Evolutionary conservation across 139 green algal genomes (phyloP).

Genomic region (Spirogloea muscicola): DNA sequence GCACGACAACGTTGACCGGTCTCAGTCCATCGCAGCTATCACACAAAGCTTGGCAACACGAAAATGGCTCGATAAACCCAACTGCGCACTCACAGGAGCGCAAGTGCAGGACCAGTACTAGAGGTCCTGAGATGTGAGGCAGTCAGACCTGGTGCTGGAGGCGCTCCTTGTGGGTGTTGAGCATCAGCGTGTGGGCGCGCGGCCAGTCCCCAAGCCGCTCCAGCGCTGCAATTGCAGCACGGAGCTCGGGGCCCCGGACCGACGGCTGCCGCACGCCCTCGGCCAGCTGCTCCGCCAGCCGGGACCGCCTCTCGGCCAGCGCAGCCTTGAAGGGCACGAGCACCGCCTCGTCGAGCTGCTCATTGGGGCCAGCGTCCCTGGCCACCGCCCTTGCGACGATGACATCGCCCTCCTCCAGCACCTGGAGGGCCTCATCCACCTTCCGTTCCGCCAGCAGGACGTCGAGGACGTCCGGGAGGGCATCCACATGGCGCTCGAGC

Average conservation of each 20-base stretch:
- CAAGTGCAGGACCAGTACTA: no score
- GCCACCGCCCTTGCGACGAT: background rate
- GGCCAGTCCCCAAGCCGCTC: conserved; percentile 15
- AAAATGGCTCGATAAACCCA: no score
- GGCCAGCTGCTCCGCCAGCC: conserved; percentile 24
- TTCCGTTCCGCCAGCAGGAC: conserved; percentile 38
- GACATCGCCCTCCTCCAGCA: conserved; percentile 21
- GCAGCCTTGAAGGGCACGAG: background rate
- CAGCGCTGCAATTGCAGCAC: conserved; percentile 7
- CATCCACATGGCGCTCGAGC: conserved; percentile 1
- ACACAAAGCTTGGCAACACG: no score
- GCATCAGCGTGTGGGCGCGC: conserved; percentile 28
- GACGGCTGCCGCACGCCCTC: conserved; percentile 25
- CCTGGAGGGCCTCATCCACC: conserved; percentile 2
- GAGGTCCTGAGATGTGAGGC: no score
- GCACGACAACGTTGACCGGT: no score
- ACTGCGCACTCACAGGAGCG: no score
- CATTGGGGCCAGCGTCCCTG: background rate
- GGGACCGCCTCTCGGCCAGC: conserved; percentile 5
- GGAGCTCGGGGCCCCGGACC: conserved; percentile 10
- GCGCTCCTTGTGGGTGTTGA: conserved; percentile 1
- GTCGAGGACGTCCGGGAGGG: conserved; percentile 25
- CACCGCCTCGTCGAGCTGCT: background rate
- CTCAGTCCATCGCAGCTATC: no score
- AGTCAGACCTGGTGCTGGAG: background rate